phyloP scores from a whole-genome alignment of 805 yeast genomes.

The Wickerhamomyces subpelliculosus region DNA sequence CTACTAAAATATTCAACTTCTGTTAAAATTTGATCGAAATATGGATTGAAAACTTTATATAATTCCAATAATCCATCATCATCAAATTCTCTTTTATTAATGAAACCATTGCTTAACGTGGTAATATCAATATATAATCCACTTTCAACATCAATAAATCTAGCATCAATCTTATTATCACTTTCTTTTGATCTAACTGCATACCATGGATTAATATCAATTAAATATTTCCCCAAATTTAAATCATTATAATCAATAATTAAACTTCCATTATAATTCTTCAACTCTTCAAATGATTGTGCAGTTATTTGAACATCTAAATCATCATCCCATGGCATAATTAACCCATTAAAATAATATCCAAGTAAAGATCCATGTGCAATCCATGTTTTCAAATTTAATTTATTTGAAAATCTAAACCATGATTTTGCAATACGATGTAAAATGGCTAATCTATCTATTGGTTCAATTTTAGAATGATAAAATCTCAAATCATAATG shows the following conservation, averaged over 20 bases:
- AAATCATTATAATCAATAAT: slow-evolving; percentile 11
- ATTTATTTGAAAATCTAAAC: slow-evolving; percentile 13
- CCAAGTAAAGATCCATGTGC: slow-evolving; percentile 62
- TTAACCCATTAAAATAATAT: slow-evolving; percentile 57
- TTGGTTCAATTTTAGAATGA: slow-evolving; percentile 7
- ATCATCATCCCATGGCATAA: slow-evolving; percentile 64
- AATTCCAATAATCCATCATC: slow-evolving; percentile 3
- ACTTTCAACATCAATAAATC: slow-evolving; percentile 63
- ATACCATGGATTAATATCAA: slow-evolving; percentile 37
- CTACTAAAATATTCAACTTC: slow-evolving; percentile 1
- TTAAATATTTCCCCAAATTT: slow-evolving; percentile 39
- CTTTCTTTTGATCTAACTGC: slow-evolving; percentile 49
- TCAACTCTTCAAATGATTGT: slow-evolving; percentile 7
- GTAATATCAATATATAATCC: slow-evolving; percentile 71
- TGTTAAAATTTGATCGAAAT: slow-evolving; percentile 7
- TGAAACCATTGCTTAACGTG: slow-evolving; percentile 1
- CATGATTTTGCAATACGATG: slow-evolving; percentile 20
- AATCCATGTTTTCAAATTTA: slow-evolving; percentile 37
- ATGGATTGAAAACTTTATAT: slow-evolving; percentile 6
- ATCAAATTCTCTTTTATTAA: background rate
- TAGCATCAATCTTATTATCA: slow-evolving; percentile 57
- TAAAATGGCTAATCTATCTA: slow-evolving; percentile 15
- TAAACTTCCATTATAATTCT: slow-evolving; percentile 4
- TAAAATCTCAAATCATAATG: slow-evolving; percentile 21
- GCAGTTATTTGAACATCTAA: slow-evolving; percentile 56